Conservation (phyloP, 1,284 basidiomycete genomes). For the Erythrobasidium hasegawianum region DNA sequence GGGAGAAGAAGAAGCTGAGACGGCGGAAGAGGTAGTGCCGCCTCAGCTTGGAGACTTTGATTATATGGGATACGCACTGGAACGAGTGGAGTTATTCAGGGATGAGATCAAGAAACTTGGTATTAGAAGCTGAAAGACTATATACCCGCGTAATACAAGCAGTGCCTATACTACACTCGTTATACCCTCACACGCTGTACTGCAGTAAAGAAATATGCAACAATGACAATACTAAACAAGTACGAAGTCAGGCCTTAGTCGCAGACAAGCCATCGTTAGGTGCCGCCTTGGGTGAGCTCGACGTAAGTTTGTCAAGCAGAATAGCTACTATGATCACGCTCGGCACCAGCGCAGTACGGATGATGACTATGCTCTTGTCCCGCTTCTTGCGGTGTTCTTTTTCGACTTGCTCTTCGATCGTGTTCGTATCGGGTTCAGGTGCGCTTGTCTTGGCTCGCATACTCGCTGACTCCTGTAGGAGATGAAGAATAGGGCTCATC, state of each 20-base stretch:
- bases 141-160: no score
- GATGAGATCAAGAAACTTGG: conserved; percentile 24
- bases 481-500: not conserved
- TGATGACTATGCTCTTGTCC: not conserved
- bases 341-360: not conserved
- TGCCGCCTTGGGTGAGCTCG: not conserved
- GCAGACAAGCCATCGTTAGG: not conserved
- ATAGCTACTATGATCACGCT: not conserved
- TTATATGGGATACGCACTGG: conserved; percentile 42
- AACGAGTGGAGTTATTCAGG: conserved; percentile 42
- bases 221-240: no score
- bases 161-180: no score
- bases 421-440: no score
- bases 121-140: not conserved
- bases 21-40: conserved; percentile 4
- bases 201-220: no score
- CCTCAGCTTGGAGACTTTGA: conserved; percentile 39
- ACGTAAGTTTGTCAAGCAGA: not conserved
- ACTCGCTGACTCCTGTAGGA: no score
- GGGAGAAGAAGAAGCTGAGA: no score
- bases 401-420: not conserved
- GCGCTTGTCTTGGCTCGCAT: no score
- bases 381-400: not conserved
- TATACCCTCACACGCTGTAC: no score
- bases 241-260: not conserved